Percentiles rank a stretch among this genome's conserved stretches.
Evolutionary conservation across 1,139 yeast genomes (phyloP).

Genomic region (Taphrina flavorubra): DNA sequence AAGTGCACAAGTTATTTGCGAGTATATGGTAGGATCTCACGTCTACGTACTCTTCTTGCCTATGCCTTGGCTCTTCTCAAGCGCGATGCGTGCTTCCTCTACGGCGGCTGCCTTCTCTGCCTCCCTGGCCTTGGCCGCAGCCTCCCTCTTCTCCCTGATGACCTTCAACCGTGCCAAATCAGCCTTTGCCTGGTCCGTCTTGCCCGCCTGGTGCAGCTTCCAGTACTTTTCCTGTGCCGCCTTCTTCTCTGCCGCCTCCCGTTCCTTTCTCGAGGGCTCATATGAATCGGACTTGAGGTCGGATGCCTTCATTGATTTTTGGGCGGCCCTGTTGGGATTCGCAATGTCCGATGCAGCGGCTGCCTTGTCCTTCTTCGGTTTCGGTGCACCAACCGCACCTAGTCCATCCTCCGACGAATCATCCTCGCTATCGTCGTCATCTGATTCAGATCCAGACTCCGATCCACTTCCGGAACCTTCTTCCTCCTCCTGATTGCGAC

Average conservation of each 20-base stretch:
- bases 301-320: conserved; percentile 32
- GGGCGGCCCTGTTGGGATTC: conserved; percentile 37
- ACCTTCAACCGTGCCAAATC: conserved; percentile 46
- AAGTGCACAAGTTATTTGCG: no score
- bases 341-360: conserved; percentile 12
- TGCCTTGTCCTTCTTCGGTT: conserved; percentile 19
- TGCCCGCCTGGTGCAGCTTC: conserved; percentile 47
- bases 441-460: conserved; percentile 16
- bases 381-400: conserved; percentile 33
- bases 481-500: conserved; percentile 33
- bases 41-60: conserved; percentile 32
- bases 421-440: conserved; percentile 23
- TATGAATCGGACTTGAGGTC: conserved; percentile 24
- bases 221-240: conserved; percentile 46
- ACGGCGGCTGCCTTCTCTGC: conserved; percentile 45
- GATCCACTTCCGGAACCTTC: conserved; percentile 13
- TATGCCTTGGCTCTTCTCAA: conserved; percentile 21
- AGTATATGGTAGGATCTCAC: neutral
- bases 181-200: conserved; percentile 47
- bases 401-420: conserved; percentile 38
- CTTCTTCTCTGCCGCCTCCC: conserved; percentile 46
- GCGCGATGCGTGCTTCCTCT: conserved; percentile 30
- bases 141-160: conserved; percentile 46
- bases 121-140: conserved; percentile 45
- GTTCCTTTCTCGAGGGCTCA: conserved; percentile 45